Base-by-base conservation (phyloP, 768 basidiomycete species). In the Postia placenta region DNA sequence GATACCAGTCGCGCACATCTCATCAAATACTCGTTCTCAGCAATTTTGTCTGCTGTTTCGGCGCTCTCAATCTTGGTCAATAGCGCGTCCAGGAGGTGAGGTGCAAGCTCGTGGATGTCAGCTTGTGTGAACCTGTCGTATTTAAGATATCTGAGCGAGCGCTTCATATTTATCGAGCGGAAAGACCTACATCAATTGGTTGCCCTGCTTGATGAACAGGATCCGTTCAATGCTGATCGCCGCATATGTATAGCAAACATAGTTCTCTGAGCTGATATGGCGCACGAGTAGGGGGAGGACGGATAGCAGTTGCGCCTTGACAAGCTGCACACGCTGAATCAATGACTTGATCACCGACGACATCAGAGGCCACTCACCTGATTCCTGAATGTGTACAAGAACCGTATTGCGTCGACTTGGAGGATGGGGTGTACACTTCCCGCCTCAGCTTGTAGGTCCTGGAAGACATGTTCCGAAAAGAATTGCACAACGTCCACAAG, bases 211-310 rank as follows among this genome's bases (percentile, higher is more conserved):
- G 66, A 97, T 96, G 67, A 83, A 91, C 35, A 99, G 69, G 47
- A 97, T 85, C 5, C 93, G 80, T 61, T 99, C 96, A 61, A 99
- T 94, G n/a, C 94, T 92, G 59, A 97, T 93, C 15, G 96, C 94
- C 7, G 94, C 92, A 66, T 97, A 98, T 0, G 95, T 94, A 60
- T 88, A 95, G 22, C 87, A 85, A 42, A 98, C 95, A 67, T 92
- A 94, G 62, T 92, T 92, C 45, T 76, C 71, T 17, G 90, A 91
- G 4, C 73, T 70, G 27, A 98, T 81, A 63, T 95, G 94, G 11
- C 75, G 82, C 23, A 85, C 79, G 9, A 98, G 80, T 17, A 90
- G 74, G 0, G 95, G 96, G 1, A 98, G 70, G 19, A 98, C 95
- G 2, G 90, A 84, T 6, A 94, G 75, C 9, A 98, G 74, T 75